Evolutionary conservation across 2,329 filamentous ascomycete species (phyloP), one percentile per base, ranked within the genome.

Genomic region (Paracorniculantispora psalliotae): DNA sequence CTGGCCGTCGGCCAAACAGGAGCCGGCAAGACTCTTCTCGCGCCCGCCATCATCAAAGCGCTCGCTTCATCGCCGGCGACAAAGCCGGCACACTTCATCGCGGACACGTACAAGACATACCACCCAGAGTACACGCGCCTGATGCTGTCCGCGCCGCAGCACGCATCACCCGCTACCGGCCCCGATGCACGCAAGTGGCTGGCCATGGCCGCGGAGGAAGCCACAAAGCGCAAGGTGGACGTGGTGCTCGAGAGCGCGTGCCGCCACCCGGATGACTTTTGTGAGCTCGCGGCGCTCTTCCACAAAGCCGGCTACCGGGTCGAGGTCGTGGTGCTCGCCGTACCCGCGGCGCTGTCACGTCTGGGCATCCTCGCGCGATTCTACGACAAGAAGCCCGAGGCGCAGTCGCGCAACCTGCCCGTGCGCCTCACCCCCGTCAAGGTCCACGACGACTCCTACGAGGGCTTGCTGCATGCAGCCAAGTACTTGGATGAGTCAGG

Each of bases 31-130:
- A 79, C 77, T 17, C 72, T 72, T 57, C 70, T 76, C 1, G 73
- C 77, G 12, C 77, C 75, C 2, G 63, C 67, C 35, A 66, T 80
- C 52, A 67, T 71, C 19, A 50, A 61, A 4, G 72, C 73, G 48
- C 64, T 79, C 26, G 30, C 46, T 19, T 30, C 54, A 15, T 51
- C 61, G 49, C 44, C 60, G 54, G 43, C 54, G 21, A 2, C 17
- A 15, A 55, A 28, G 13, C 60, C 67, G 17, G 72, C 70, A 19
- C 77, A 80, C 68, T 72, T 80, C 62, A 75, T 80, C 58, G 77
- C 77, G 57, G 77, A 80, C 71, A 75, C 75, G 23, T 79, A 78
- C 73, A 80, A 80, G 64, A 72, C 73, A 4, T 75, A 78, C 68
- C 77, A 80, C 66, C 78, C 78, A 0, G 61, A 68, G 19, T 79